Evolutionary conservation across 495 filamentous ascomycete species (phyloP).

Genomic region (Daldinia grandis): DNA sequence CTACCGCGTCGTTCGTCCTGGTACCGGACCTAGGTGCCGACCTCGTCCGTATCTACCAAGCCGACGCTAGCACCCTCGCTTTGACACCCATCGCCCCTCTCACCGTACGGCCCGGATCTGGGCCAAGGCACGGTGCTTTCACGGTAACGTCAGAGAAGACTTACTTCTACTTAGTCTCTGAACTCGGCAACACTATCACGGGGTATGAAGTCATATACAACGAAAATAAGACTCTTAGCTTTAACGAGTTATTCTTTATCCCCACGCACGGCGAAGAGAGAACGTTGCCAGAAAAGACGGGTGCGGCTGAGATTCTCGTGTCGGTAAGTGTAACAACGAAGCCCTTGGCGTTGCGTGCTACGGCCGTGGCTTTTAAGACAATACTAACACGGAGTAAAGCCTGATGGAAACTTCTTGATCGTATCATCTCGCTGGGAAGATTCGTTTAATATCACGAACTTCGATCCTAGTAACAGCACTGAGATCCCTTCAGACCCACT

Average conservation of each 20-base stretch:
- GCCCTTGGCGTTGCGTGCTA: background rate
- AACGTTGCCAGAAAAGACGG: conserved; percentile 49
- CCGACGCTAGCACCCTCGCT: conserved; percentile 53
- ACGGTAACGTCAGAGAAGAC: conserved; percentile 54
- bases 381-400: conserved; percentile 46
- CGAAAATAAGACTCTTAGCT: conserved; percentile 52
- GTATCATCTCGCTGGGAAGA: conserved; percentile 69
- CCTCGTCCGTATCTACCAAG: conserved; percentile 68
- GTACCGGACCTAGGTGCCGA: conserved; percentile 79
- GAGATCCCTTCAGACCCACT: conserved; percentile 56
- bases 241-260: conserved; percentile 54
- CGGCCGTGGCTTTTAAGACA: background rate
- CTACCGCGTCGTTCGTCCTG: conserved; percentile 69
- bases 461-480: conserved; percentile 53
- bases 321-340: conserved; percentile 56
- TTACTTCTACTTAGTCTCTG: conserved; percentile 69
- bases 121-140: conserved; percentile 75
- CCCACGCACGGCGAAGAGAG: conserved; percentile 56
- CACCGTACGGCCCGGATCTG: conserved; percentile 57
- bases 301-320: conserved; percentile 66
- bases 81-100: conserved; percentile 50
- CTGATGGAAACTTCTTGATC: conserved; percentile 67
- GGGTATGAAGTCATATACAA: conserved; percentile 67
- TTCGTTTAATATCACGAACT: conserved; percentile 57
- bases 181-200: conserved; percentile 67